Conservation (phyloP, 805 yeast species). For the Kregervanrija fluxuum region DNA sequence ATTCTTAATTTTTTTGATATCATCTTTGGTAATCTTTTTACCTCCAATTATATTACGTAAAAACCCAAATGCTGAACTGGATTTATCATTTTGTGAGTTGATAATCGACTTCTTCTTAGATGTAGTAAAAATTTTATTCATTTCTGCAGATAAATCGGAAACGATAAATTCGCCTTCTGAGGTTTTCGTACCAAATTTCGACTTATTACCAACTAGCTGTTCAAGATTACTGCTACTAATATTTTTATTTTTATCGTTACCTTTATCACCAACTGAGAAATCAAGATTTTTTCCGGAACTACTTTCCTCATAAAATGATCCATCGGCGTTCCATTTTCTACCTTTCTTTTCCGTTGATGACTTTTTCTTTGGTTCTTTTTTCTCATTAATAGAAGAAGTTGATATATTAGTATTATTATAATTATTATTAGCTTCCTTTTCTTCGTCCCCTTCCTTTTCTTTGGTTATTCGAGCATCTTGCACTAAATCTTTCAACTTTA, state of each 20-base stretch:
- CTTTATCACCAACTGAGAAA: conserved; percentile 36
- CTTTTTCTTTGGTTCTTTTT: conserved; percentile 11
- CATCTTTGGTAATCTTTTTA: conserved; percentile 53
- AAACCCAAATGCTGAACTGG: conserved; percentile 46
- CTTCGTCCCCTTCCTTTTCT: conserved; percentile 4
- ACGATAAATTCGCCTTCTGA: conserved; percentile 57
- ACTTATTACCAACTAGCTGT: conserved; percentile 33
- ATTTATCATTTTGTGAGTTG: conserved; percentile 15
- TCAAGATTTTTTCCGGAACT: conserved; percentile 36
- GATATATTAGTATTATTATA: neutral
- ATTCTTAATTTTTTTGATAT: conserved; percentile 56
- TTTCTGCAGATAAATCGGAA: conserved; percentile 51
- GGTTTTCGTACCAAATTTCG: conserved; percentile 34
- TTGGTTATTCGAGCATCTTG: conserved; percentile 11
- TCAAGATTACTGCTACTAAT: conserved; percentile 17
- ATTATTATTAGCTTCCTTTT: neutral
- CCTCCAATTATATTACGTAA: conserved; percentile 61
- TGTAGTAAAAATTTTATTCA: conserved; percentile 31
- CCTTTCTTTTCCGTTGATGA: conserved; percentile 30
- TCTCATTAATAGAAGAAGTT: neutral
- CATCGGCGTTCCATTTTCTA: conserved; percentile 66
- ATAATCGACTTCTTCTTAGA: conserved; percentile 16
- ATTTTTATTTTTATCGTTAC: too few relatives aligned
- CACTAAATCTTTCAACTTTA: conserved; percentile 28
- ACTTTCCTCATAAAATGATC: conserved; percentile 40